These are phyloP conservation scores for Lasiosphaeriaceae sp. DNA, from an alignment of 495 filamentous ascomycete genomes.

Conservation along the genomic window DNA sequence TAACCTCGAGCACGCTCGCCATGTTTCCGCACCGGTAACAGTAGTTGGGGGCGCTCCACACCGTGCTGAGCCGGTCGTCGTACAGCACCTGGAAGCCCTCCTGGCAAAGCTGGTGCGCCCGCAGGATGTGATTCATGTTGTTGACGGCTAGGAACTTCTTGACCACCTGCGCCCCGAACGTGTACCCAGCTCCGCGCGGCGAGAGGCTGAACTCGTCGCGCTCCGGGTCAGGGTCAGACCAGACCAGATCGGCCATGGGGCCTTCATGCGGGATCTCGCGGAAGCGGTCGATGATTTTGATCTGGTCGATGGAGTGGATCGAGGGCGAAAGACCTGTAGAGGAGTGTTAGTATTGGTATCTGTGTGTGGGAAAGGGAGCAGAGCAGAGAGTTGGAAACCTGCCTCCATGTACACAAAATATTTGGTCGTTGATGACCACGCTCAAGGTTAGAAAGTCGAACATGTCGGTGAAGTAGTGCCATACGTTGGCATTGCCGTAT, in stretches of 20 bases:
- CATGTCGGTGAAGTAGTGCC: conserved; percentile 99
- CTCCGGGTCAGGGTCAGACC: conserved; percentile 94
- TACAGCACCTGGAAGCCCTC: conserved; percentile 96
- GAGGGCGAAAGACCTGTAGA: conserved; percentile 76
- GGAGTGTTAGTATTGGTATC: too few relatives aligned
- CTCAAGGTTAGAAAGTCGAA: conserved; percentile 96
- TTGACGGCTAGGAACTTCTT: conserved; percentile 97
- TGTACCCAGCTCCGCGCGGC: conserved; percentile 92
- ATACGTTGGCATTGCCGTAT: conserved; percentile 96
- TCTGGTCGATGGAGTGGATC: conserved; percentile 98
- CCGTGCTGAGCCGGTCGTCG: conserved; percentile 88
- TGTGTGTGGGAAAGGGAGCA: not conserved
- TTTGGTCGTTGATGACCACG: conserved; percentile 97
- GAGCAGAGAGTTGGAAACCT: conserved; percentile 9
- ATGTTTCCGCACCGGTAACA: conserved; percentile 96
- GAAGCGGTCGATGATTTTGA: conserved; percentile 98
- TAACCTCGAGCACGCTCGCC: conserved; percentile 94
- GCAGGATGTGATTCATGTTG: conserved; percentile 91
- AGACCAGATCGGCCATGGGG: conserved; percentile 98
- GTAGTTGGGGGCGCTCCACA: conserved; percentile 97
- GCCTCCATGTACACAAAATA: conserved; percentile 96
- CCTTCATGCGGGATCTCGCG: conserved; percentile 97
- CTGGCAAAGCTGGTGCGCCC: conserved; percentile 95
- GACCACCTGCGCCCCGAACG: conserved; percentile 94
- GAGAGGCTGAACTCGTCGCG: conserved; percentile 94